Evolutionary conservation across 345 rosid species (phyloP).

Genomic region (Erucastrum elatum): DNA sequence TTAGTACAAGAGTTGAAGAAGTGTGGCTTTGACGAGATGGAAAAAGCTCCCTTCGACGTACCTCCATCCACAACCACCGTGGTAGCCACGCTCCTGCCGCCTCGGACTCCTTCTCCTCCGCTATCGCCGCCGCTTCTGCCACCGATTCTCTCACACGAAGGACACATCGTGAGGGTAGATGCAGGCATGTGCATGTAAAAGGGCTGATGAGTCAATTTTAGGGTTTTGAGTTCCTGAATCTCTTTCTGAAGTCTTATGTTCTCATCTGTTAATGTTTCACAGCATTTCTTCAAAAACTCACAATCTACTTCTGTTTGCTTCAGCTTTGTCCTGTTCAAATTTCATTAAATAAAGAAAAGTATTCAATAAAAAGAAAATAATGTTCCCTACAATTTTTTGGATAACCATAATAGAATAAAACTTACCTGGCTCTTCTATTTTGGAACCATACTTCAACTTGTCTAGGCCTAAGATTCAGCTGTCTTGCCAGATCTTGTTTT

Average conservation of each 20-base stretch:
- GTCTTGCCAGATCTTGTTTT: conserved; percentile 87
- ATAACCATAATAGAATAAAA: conserved; percentile 1
- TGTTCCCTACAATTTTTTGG: background rate
- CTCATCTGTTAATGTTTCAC: conserved; percentile 89
- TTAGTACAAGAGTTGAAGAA: conserved; percentile 69
- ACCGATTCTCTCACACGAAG: conserved; percentile 72
- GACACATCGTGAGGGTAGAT: conserved; percentile 69
- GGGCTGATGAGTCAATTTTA: conserved; percentile 52
- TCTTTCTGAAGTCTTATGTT: conserved; percentile 90
- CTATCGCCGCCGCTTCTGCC: conserved; percentile 28
- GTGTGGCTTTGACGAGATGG: conserved; percentile 52
- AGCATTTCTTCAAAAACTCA: conserved; percentile 84
- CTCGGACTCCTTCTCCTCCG: conserved; percentile 17
- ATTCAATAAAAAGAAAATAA: background rate
- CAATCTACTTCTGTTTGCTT: conserved; percentile 98
- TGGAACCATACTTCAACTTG: conserved; percentile 99
- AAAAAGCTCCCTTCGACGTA: conserved; percentile 30
- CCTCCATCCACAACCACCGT: conserved; percentile 34
- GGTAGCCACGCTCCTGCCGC: conserved; percentile 2
- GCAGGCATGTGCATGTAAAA: conserved; percentile 78
- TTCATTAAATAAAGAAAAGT: background rate
- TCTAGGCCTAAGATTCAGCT: conserved; percentile 83
- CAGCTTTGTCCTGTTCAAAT: conserved; percentile 73
- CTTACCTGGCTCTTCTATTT: conserved; percentile 96
- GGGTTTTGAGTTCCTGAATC: conserved; percentile 71